A percentile compares a stretch with the other conserved stretches of the same genome.
phyloP scores from a whole-genome alignment of 805 yeast genomes.

The Metschnikowia bowlesiae region DNA sequence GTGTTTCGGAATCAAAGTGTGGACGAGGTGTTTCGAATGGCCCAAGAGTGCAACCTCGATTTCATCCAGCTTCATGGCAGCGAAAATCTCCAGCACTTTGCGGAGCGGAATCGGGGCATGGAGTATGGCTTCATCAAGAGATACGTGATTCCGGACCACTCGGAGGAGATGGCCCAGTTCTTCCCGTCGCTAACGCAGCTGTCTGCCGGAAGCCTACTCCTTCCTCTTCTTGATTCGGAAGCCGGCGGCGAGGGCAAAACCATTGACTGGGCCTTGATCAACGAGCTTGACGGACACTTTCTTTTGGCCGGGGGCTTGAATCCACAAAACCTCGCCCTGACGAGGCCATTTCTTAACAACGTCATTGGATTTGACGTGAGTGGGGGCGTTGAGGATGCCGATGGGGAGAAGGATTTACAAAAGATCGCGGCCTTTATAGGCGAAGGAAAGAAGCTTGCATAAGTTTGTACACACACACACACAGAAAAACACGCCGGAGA shows the following conservation, averaged over 20 bases:
- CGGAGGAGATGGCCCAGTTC: slow-evolving; percentile 30
- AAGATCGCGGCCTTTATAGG: slow-evolving; percentile 60
- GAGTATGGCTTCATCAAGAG: slow-evolving; percentile 67
- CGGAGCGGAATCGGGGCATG: slow-evolving; percentile 37
- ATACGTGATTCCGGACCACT: slow-evolving; percentile 55
- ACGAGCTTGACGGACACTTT: slow-evolving; percentile 33
- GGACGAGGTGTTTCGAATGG: slow-evolving; percentile 50
- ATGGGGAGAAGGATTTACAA: slow-evolving; percentile 63
- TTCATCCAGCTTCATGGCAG: slow-evolving; percentile 84
- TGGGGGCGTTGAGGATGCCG: slow-evolving; percentile 80
- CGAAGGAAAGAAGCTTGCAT: slow-evolving; percentile 38
- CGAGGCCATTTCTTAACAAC: slow-evolving; percentile 45
- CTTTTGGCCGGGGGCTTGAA: slow-evolving; percentile 88
- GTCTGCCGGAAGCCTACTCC: slow-evolving; percentile 33
- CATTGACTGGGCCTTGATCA: slow-evolving; percentile 61
- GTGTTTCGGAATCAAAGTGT: slow-evolving; percentile 82
- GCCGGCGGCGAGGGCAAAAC: slow-evolving; percentile 85
- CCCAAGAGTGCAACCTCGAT: slow-evolving; percentile 53
- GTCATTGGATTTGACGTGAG: slow-evolving; percentile 91
- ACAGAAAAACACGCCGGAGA: not conserved
- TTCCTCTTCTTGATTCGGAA: slow-evolving; percentile 79
- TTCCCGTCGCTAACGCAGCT: slow-evolving; percentile 7
- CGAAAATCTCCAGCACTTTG: slow-evolving; percentile 48
- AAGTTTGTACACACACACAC: not conserved
- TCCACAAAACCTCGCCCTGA: slow-evolving; percentile 63